phyloP scores from a whole-genome alignment of 2,329 filamentous ascomycete species.

The Alternaria angustiovoidea region DNA sequence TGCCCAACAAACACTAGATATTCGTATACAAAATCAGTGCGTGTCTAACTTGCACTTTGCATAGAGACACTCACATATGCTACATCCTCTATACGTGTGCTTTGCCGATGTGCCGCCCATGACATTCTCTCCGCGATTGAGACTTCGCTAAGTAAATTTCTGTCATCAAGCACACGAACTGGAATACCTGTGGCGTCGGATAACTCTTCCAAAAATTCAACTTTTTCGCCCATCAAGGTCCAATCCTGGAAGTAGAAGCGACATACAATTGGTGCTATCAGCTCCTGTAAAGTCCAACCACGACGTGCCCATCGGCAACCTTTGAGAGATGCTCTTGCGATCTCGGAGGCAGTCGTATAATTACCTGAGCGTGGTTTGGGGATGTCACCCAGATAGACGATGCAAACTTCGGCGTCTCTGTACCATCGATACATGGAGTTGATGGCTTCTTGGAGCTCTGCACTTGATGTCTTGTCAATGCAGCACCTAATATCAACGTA shows the following conservation, averaged over 20 bases:
- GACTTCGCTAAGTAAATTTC: constrained; percentile 23
- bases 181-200: constrained; percentile 38
- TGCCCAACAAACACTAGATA: constrained; percentile 32
- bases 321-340: constrained; percentile 24
- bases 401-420: constrained; percentile 27
- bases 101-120: constrained; percentile 39
- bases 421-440: constrained; percentile 42
- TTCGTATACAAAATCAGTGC: background rate
- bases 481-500: constrained; percentile 19
- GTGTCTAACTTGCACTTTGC: background rate
- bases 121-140: constrained; percentile 40
- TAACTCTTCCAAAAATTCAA: constrained; percentile 33
- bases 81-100: constrained; percentile 38
- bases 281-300: constrained; percentile 44
- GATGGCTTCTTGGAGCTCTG: constrained; percentile 35
- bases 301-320: constrained; percentile 34
- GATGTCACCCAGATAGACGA: constrained; percentile 32
- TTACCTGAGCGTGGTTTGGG: constrained; percentile 6
- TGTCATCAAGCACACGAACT: constrained; percentile 29
- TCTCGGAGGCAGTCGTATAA: constrained; percentile 21
- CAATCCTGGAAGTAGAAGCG: constrained; percentile 39
- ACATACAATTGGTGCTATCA: constrained; percentile 34
- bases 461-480: constrained; percentile 34
- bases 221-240: constrained; percentile 38
- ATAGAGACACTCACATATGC: constrained; percentile 28